Base-by-base conservation (phyloP, 306 rosid genomes). In the Cicer arietinum region DNA sequence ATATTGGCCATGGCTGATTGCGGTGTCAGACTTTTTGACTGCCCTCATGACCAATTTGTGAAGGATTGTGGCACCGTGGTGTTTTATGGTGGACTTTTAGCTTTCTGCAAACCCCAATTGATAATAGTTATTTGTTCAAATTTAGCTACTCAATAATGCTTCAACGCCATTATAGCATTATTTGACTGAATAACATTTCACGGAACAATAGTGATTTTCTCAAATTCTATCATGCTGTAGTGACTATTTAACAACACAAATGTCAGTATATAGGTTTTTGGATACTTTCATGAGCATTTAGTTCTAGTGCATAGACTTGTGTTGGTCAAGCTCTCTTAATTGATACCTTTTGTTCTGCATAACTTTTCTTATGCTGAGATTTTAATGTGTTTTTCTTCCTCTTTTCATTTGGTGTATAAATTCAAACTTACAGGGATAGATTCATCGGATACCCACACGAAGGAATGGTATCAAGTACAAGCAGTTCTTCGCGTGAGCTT, bases 401-500 rank as follows among this genome's bases (percentile, higher is more conserved):
- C 12, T 51, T 25, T 76, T 20, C 8, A 75, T 71, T 20, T 40
- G 35, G 59, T 77, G 35, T 76, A 4, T 45, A 7, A 13, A 22
- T 72, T 82, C 73, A 62, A 25, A 51, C 58, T n/a, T 17, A 41
- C 75, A 92, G 97, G 99, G 99, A 90, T 92, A 87, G 79, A 71
- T 77, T 17, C 83, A 52, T 89, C 92, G 0, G 83, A 75, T 14
- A 82, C 84, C 51, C 88, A 85, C 37, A 61, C 97, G 47, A 78
- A 84, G 82, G 95, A 84, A 77, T 94, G 92, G 92, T 92, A 82
- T 89, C 96, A 92, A 84, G 78, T n/a, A 57, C 83, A 94, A 84
- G 94, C 95, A 30, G 99, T 94, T 79, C 96, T 94, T 81, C 97
- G 97, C 12, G 97, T 91, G 85, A 89, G 99, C 85, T 67, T 94